Percentiles rank a stretch among this genome's conserved stretches.
Evolutionary conservation across 306 rosid species (phyloP).

Genomic region (Abrus precatorius): DNA sequence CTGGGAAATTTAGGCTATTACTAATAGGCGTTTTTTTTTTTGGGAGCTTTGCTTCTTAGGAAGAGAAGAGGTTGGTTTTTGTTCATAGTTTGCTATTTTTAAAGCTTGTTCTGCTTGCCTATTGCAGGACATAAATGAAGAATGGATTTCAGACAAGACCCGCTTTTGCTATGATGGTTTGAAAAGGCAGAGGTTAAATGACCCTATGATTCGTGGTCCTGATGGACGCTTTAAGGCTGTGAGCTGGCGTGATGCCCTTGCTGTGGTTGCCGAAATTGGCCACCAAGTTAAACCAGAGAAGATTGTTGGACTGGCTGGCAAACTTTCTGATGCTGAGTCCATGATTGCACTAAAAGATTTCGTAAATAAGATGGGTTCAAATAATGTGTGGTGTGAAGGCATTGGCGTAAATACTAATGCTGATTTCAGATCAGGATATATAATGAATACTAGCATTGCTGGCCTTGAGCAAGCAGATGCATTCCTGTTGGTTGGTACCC

Average conservation of each 20-base stretch:
- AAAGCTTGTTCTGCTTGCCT: constrained; percentile 37
- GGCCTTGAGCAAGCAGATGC: constrained; percentile 96
- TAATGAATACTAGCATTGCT: constrained; percentile 86
- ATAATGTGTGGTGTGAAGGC: constrained; percentile 95
- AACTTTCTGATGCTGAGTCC: constrained; percentile 96
- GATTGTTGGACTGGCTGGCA: constrained; percentile 92
- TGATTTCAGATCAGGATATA: constrained; percentile 92
- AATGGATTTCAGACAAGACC: constrained; percentile 99
- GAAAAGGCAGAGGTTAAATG: constrained; percentile 98
- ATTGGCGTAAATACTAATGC: constrained; percentile 73
- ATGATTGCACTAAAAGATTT: constrained; percentile 97
- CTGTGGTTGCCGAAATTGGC: constrained; percentile 83
- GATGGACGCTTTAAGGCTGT: constrained; percentile 95
- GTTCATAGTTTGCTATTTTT: neutral
- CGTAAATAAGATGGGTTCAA: constrained; percentile 87
- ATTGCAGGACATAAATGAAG: constrained; percentile 94
- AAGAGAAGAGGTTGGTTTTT: constrained; percentile 1
- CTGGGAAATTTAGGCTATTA: constrained; percentile 3
- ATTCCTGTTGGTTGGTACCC: constrained; percentile 94
- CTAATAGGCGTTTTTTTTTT: neutral
- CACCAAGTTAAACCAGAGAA: constrained; percentile 82
- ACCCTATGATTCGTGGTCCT: constrained; percentile 96
- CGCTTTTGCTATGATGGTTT: constrained; percentile 98
- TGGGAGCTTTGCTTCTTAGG: neutral
- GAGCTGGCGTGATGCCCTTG: constrained; percentile 95